Percentiles rank a stretch among this genome's conserved stretches.
These are phyloP conservation scores for Labyrinthula sp. DNA, from an alignment of 352 stramenopile species.

Conservation along the genomic window DNA sequence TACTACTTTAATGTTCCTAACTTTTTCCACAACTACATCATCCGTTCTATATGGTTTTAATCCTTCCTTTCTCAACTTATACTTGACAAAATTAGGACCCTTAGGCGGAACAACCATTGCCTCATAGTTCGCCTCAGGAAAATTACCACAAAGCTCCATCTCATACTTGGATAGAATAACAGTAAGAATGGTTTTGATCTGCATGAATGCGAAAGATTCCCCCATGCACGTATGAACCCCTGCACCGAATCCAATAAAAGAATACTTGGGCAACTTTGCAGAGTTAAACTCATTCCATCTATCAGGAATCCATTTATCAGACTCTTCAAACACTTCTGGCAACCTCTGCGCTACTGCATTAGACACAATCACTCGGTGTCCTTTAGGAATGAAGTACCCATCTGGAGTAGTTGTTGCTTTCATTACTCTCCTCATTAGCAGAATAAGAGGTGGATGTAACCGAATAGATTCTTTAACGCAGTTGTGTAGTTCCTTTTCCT, in stretches of 20 bases:
- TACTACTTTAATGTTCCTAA: too few species aligned
- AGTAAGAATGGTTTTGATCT: slow-evolving; percentile 72
- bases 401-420: slow-evolving; percentile 44
- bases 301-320: slow-evolving; percentile 58
- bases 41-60: neutral
- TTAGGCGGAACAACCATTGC: slow-evolving; percentile 72
- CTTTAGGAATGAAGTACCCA: slow-evolving; percentile 56
- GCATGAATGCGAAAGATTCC: slow-evolving; percentile 68
- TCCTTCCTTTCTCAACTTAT: slow-evolving; percentile 34
- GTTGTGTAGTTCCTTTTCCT: slow-evolving; percentile 59
- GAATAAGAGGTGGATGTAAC: slow-evolving; percentile 66
- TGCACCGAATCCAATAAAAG: slow-evolving; percentile 66
- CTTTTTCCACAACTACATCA: slow-evolving; percentile 8
- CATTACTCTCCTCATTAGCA: slow-evolving; percentile 62
- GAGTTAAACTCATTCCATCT: slow-evolving; percentile 53
- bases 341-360: slow-evolving; percentile 48
- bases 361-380: slow-evolving; percentile 57
- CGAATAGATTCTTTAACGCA: slow-evolving; percentile 66
- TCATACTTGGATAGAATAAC: slow-evolving; percentile 64
- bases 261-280: slow-evolving; percentile 37
- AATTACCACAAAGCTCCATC: slow-evolving; percentile 47
- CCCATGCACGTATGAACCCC: slow-evolving; percentile 74
- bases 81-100: slow-evolving; percentile 52
- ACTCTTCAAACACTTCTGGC: slow-evolving; percentile 40
- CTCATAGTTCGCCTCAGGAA: slow-evolving; percentile 60